Evolutionary conservation across 768 basidiomycete species (phyloP), one percentile per base, ranked within the genome.

Genomic region (Lentinula sp.): DNA sequence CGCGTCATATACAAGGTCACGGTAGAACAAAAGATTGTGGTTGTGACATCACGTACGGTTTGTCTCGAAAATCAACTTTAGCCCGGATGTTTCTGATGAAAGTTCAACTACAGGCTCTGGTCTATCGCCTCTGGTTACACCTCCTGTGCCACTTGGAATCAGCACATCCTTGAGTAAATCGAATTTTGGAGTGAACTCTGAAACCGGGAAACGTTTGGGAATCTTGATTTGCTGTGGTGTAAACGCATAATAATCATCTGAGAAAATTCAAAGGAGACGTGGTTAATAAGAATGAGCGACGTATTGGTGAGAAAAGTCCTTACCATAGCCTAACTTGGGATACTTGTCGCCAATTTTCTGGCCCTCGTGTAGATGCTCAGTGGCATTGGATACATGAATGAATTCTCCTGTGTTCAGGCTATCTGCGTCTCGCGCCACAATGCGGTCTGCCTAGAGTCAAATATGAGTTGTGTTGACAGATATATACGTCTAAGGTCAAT

Each of bases 221-320:
- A 71, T 66, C 16, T 72, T 66, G 58, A 73, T 71, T 39, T 41
- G 76, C 71, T 33, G 33, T 41, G 59, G 50, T 39, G 72, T 67
- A 70, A 90, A 78, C 5, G 82, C 63, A 70, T 88, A 90, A 71
- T 82, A 90, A 67, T 87, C 81, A 66, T 90, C 88, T 88, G 61
- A n/a, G 53, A 60, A 61, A 46, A 64, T 53, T 16, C 32, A 18
- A 51, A 45, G n/a, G 16, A 18, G 10, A 18, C 49, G 36, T 43
- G 12, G 61, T 61, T 13, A 32, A 28, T 10, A 50, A 39, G 35
- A 1, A 15, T 36, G 36, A 50, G 39, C 41, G 23, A 36, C 36
- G 16, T 54, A 28, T 23, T 23, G 33, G 35, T 20, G 15, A 32
- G 50, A 32, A 28, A 56, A 58, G 6, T 37, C 54, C 77, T 51